Base-by-base conservation (phyloP, 2,329 filamentous ascomycete species). In the Penicillium hesseltinei region DNA sequence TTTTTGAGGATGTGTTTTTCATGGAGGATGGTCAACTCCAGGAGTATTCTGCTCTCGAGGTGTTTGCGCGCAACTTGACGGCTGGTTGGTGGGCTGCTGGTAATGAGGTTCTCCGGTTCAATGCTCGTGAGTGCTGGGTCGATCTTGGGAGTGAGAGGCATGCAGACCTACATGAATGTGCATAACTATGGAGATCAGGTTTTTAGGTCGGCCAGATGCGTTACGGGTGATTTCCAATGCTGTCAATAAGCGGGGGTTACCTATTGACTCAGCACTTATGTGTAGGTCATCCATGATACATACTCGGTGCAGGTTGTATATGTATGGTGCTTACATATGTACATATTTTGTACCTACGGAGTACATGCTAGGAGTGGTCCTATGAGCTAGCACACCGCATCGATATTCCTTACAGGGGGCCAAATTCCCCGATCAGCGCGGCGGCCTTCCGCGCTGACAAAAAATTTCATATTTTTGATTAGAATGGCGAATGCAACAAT, bases 1-100 rank as follows among this genome's bases (percentile, higher is more conserved):
- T 87, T 25, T 71, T 88, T 25, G 82, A 84, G 67, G 68, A 68
- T 13, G 62, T 82, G 8, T 71, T 85, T 60, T 73, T 75, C 48
- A 43, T 3, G 1, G 19, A 51, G 19, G 27, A 47, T 48, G 8
- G 17, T 43, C 21, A 2, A 25, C 36, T 10, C 3, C 17, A 27
- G 51, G 38, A 23, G 19, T 84, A 84, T 65, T 70, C 74, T 42
- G 84, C 80, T 3, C 66, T 88, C 42, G 85, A 88, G 67, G 74
- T 87, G 0, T 88, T 88, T 73, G 82, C 84, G 4, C 73, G 85
- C 23, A 78, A 83, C 65, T 70, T 85, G 35, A 84, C 85, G 0
- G 76, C 79, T 31, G 84, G 83, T 1, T 88, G 85, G 85, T 84
- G 78, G 75, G 80, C 81, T 23, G 85, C 81, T 79, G 85, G 85